Evolutionary conservation across 768 basidiomycete species (phyloP).

Genomic region (Lactarius tabidus): DNA sequence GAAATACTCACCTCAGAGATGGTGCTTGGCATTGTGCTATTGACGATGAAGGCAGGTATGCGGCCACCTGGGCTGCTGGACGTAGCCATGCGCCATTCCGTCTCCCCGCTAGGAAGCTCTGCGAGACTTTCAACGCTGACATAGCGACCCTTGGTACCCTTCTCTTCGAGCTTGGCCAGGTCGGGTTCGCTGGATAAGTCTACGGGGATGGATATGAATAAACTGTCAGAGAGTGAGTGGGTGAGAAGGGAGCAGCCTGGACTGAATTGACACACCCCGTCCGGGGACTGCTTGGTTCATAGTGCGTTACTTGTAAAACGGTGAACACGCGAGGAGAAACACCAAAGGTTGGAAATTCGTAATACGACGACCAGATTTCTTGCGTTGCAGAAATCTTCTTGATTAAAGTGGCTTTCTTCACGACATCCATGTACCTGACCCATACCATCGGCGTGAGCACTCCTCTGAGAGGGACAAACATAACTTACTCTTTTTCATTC

Average conservation of each 20-base stretch:
- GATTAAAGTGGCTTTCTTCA: slow-evolving; percentile 59
- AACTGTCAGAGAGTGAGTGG: slow-evolving; percentile 22
- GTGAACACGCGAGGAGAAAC: slow-evolving; percentile 75
- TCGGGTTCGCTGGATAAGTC: slow-evolving; percentile 58
- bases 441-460: not conserved
- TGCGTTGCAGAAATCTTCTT: slow-evolving; percentile 61
- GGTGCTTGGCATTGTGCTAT: slow-evolving; percentile 55
- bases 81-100: slow-evolving; percentile 81
- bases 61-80: slow-evolving; percentile 66
- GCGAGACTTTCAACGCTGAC: slow-evolving; percentile 62
- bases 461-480: slow-evolving; percentile 23
- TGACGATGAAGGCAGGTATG: slow-evolving; percentile 62
- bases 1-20: slow-evolving; percentile 52
- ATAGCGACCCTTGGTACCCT: slow-evolving; percentile 63
- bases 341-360: slow-evolving; percentile 60
- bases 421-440: slow-evolving; percentile 57
- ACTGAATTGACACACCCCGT: slow-evolving; percentile 49
- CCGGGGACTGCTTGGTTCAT: slow-evolving; percentile 47
- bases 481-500: slow-evolving; percentile 71
- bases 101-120: slow-evolving; percentile 57
- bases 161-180: slow-evolving; percentile 57
- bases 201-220: slow-evolving; percentile 60
- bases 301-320: slow-evolving; percentile 59
- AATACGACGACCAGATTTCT: slow-evolving; percentile 67
- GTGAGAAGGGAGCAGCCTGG: not conserved